These are phyloP conservation scores for Sindora glabra DNA, from an alignment of 306 rosid species.

Conservation along the genomic window DNA sequence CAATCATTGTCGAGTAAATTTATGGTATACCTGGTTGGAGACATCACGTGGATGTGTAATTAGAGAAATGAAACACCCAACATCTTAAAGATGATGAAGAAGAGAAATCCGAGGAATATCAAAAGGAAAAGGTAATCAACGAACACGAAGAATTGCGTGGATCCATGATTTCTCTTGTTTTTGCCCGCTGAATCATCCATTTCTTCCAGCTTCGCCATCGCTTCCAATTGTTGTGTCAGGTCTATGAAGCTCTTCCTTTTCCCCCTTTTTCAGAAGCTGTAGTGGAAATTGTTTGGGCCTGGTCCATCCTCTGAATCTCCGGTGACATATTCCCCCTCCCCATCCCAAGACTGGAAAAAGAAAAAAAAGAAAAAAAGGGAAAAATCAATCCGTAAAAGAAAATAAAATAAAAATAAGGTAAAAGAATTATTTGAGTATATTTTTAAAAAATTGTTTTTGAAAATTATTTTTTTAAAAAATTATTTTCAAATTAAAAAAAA, in stretches of 20 bases:
- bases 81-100: slow-evolving; percentile 52
- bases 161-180: slow-evolving; percentile 52
- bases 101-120: slow-evolving; percentile 46
- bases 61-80: slow-evolving; percentile 30
- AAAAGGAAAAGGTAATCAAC: slow-evolving; percentile 68
- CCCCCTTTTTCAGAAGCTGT: not conserved
- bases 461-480: too few species aligned
- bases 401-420: too few species aligned
- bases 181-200: slow-evolving; percentile 24
- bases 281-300: not conserved
- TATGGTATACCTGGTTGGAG: slow-evolving; percentile 18
- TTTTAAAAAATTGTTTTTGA: too few species aligned
- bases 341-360: too few species aligned
- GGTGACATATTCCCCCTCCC: too few species aligned
- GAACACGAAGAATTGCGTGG: slow-evolving; percentile 50
- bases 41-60: not conserved
- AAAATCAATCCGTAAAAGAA: too few species aligned
- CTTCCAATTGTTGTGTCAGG: not conserved
- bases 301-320: too few species aligned
- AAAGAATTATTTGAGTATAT: too few species aligned
- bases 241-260: slow-evolving; percentile 1
- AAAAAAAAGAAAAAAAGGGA: too few species aligned
- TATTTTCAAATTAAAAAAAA: too few species aligned
- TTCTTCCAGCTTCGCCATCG: slow-evolving; percentile 54
- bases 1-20: too few species aligned